phyloP scores from a whole-genome alignment of 1,139 yeast genomes.

The Sugiyamaella novakii region DNA sequence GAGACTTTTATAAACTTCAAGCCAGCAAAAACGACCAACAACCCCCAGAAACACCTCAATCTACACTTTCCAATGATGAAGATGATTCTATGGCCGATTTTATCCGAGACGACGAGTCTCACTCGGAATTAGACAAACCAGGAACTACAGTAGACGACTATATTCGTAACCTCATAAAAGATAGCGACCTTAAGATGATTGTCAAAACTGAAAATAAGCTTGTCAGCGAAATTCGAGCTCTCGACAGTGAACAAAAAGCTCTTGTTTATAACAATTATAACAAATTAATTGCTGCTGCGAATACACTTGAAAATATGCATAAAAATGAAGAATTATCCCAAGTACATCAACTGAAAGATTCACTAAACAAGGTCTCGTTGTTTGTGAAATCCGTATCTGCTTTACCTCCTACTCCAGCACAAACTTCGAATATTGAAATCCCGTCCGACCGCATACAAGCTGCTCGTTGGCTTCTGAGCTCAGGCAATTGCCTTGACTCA shows the following conservation, averaged over 20 bases:
- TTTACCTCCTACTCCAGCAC: not conserved
- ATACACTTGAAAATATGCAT: conserved; percentile 38
- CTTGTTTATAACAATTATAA: conserved; percentile 49
- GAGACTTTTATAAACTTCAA: conserved; percentile 47
- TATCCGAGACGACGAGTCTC: conserved; percentile 24
- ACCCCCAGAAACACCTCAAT: conserved; percentile 10
- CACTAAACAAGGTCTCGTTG: conserved; percentile 22
- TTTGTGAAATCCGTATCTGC: conserved; percentile 15
- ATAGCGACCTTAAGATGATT: conserved; percentile 35
- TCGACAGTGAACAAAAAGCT: conserved; percentile 49
- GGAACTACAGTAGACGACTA: conserved; percentile 33
- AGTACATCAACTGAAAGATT: conserved; percentile 23
- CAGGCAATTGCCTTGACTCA: conserved; percentile 20
- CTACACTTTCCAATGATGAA: conserved; percentile 14
- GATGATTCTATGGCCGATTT: conserved; percentile 23
- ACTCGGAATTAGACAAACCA: conserved; percentile 31
- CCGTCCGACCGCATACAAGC: conserved; percentile 10
- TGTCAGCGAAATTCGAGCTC: conserved; percentile 40
- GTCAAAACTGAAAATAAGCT: conserved; percentile 40
- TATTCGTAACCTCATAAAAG: conserved; percentile 33
- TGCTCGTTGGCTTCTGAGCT: conserved; percentile 12
- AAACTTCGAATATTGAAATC: not conserved
- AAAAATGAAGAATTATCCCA: conserved; percentile 23
- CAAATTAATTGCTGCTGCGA: conserved; percentile 46
- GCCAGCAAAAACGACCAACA: conserved; percentile 18